Evolutionary conservation across 2,329 filamentous ascomycete species (phyloP).

Genomic region (Delphinella strobiligena): DNA sequence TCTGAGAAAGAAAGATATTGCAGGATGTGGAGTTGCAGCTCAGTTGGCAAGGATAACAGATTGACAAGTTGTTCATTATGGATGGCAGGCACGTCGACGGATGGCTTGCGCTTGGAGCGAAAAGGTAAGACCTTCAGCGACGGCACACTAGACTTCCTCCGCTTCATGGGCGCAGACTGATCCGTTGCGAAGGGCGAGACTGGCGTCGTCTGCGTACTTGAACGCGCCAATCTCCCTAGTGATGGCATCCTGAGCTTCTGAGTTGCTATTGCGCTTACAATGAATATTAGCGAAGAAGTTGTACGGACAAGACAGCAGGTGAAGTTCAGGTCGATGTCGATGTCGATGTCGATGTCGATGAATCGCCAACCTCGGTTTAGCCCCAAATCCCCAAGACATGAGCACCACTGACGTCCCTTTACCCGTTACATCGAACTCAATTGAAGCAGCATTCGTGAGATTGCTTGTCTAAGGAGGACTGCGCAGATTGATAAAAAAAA

Average conservation of each 20-base stretch:
- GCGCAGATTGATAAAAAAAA: no score
- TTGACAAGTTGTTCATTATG: background rate
- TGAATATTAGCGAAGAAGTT: no score
- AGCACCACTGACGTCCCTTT: no score
- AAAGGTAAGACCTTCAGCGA: slow-evolving; percentile 7
- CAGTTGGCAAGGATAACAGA: slow-evolving; percentile 5
- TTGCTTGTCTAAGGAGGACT: no score
- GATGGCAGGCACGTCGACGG: background rate
- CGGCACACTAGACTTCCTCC: slow-evolving; percentile 4
- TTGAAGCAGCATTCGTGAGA: no score
- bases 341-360: background rate
- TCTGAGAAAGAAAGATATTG: slow-evolving; percentile 1
- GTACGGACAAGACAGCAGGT: background rate
- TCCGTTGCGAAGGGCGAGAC: no score
- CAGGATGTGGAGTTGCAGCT: slow-evolving; percentile 4
- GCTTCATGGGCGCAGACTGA: no score
- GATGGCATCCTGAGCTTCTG: background rate
- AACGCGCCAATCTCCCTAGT: background rate
- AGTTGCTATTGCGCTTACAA: no score
- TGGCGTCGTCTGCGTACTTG: no score
- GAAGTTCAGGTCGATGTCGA: background rate
- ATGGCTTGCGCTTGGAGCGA: slow-evolving; percentile 4
- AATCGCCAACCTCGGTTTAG: background rate
- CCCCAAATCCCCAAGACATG: no score
- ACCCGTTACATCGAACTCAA: no score